Evolutionary conservation across 176 grass and related monocot genomes (phyloP).

Genomic region (Guadua angustifolia): DNA sequence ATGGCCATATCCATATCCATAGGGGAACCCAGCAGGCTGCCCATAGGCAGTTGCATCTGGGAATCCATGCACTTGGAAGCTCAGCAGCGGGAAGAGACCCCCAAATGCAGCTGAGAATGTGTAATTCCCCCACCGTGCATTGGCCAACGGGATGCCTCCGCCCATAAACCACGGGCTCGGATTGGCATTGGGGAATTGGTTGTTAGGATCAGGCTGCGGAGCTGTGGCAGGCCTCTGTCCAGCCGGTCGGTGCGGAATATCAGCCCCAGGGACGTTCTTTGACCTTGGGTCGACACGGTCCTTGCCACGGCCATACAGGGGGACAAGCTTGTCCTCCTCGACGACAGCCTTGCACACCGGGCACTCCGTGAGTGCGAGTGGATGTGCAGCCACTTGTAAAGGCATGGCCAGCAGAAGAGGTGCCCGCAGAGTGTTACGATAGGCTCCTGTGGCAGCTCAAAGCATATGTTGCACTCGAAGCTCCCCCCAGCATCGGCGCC

Average conservation of each 20-base stretch:
- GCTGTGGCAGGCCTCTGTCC: conserved; percentile 76
- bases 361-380: conserved; percentile 77
- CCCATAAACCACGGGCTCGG: conserved; percentile 69
- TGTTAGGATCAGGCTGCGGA: conserved; percentile 56
- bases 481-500: conserved; percentile 47
- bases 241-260: conserved; percentile 68
- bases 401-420: conserved; percentile 90
- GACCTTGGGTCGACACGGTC: conserved; percentile 74
- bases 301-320: conserved; percentile 81
- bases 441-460: conserved; percentile 84
- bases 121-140: conserved; percentile 72
- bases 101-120: conserved; percentile 76
- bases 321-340: conserved; percentile 80
- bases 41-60: conserved; percentile 75
- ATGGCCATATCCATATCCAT: conserved; percentile 59
- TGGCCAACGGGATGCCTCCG: conserved; percentile 50
- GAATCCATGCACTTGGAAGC: conserved; percentile 84
- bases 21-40: conserved; percentile 66
- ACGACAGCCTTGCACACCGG: conserved; percentile 85
- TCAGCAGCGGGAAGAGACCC: conserved; percentile 77
- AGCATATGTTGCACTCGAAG: conserved; percentile 95
- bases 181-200: conserved; percentile 55
- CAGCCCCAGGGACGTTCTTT: conserved; percentile 56
- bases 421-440: conserved; percentile 85
- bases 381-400: conserved; percentile 83